phyloP scores from a whole-genome alignment of 2,329 filamentous ascomycete genomes.

The Penicillium sp. region DNA sequence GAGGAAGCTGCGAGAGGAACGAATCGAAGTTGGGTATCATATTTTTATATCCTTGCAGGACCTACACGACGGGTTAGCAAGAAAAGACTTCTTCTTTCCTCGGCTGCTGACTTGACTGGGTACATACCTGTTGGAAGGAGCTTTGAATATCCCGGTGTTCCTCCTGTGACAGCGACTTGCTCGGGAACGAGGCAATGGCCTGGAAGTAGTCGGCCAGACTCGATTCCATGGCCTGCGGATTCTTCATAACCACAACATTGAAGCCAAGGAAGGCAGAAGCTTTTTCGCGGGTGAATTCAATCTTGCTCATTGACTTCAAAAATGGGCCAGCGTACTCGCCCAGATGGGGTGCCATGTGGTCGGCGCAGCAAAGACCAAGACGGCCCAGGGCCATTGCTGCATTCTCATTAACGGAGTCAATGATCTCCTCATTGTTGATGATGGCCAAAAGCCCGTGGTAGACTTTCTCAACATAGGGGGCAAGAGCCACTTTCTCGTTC shows the following conservation, averaged over 20 bases:
- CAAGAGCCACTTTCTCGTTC: constrained; percentile 72
- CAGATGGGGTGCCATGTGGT: constrained; percentile 77
- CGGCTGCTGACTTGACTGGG: not conserved
- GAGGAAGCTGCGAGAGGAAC: constrained; percentile 49
- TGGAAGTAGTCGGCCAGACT: constrained; percentile 80
- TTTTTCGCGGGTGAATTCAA: constrained; percentile 91
- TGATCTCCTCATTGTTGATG: constrained; percentile 81
- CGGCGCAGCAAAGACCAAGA: constrained; percentile 77
- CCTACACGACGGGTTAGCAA: constrained; percentile 28
- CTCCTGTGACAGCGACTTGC: constrained; percentile 66
- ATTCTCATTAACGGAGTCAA: constrained; percentile 87
- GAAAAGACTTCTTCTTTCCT: not conserved
- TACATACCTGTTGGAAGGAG: constrained; percentile 75
- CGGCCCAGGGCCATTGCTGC: constrained; percentile 90
- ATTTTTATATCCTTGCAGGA: constrained; percentile 52
- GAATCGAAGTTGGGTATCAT: constrained; percentile 53
- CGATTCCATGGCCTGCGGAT: constrained; percentile 90
- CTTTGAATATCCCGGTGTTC: constrained; percentile 65
- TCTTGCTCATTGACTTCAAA: constrained; percentile 77
- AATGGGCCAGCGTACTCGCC: constrained; percentile 81
- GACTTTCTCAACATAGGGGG: constrained; percentile 75
- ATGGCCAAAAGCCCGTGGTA: constrained; percentile 80
- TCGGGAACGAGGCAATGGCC: constrained; percentile 74
- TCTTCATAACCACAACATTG: constrained; percentile 78
- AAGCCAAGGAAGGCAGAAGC: constrained; percentile 92